Evolutionary conservation across 2,329 filamentous ascomycete genomes (phyloP).

Genomic region (Diplocarpon rosae): DNA sequence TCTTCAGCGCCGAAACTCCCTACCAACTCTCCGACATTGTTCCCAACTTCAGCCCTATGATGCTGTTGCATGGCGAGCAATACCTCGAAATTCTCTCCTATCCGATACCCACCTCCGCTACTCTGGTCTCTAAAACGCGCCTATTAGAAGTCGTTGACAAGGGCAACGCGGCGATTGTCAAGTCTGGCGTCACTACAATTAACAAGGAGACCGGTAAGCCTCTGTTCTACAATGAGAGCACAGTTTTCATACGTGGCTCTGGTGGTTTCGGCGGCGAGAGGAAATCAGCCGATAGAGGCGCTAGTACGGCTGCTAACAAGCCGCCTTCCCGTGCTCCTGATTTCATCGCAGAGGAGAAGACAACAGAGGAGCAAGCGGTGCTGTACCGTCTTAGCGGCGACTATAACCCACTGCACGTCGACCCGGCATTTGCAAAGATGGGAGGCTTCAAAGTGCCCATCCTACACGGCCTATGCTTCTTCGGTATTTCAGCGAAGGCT

Average conservation of each 20-base stretch:
- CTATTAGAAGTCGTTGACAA: slow-evolving; percentile 96
- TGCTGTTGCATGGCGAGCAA: slow-evolving; percentile 97
- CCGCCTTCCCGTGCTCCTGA: slow-evolving; percentile 70
- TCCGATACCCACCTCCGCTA: slow-evolving; percentile 77
- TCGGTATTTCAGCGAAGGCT: slow-evolving; percentile 85
- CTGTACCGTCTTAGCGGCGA: slow-evolving; percentile 90
- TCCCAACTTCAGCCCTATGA: slow-evolving; percentile 96
- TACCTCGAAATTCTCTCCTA: slow-evolving; percentile 90
- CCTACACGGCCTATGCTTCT: slow-evolving; percentile 91
- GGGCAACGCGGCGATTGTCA: slow-evolving; percentile 76
- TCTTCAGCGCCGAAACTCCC: slow-evolving; percentile 71
- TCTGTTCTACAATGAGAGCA: slow-evolving; percentile 93
- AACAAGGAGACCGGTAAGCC: slow-evolving; percentile 78
- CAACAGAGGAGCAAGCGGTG: slow-evolving; percentile 81
- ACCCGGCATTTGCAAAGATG: slow-evolving; percentile 86
- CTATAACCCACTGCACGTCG: slow-evolving; percentile 92
- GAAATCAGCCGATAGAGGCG: slow-evolving; percentile 68
- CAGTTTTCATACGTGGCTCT: slow-evolving; percentile 82
- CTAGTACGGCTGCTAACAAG: slow-evolving; percentile 67
- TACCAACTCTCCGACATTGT: slow-evolving; percentile 75
- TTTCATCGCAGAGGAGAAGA: slow-evolving; percentile 72
- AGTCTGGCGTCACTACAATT: slow-evolving; percentile 70
- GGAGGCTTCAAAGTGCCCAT: slow-evolving; percentile 93
- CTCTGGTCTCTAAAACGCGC: slow-evolving; percentile 62
- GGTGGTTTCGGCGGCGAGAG: slow-evolving; percentile 81